Evolutionary conservation across 208 protist species (phyloP).

Genomic region (Leishmania arabica): DNA sequence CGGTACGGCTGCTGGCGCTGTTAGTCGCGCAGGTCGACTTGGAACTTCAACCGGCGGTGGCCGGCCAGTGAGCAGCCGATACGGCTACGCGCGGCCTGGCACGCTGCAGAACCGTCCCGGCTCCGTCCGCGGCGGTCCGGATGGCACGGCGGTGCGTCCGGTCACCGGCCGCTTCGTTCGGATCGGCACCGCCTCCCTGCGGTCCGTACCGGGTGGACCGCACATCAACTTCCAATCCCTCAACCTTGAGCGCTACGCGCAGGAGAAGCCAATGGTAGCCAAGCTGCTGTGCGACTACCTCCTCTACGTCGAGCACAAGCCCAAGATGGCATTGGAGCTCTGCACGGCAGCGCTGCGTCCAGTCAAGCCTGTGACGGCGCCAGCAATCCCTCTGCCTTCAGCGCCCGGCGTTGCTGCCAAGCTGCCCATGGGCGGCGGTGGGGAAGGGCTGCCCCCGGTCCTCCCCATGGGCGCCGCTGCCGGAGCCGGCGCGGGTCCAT

Average conservation of each 20-base stretch:
- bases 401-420: conserved; percentile 6
- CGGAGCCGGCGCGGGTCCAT: not conserved
- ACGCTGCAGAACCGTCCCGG: conserved; percentile 55
- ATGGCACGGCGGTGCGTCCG: conserved; percentile 72
- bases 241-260: conserved; percentile 92
- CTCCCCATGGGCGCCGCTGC: conserved; percentile 14
- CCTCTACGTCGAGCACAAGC: conserved; percentile 94
- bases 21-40: conserved; percentile 34
- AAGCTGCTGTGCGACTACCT: conserved; percentile 96
- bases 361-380: conserved; percentile 13
- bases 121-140: conserved; percentile 36
- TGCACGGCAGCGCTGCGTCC: conserved; percentile 54
- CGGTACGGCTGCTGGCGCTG: not conserved
- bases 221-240: conserved; percentile 89
- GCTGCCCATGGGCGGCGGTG: conserved; percentile 14
- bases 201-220: conserved; percentile 63
- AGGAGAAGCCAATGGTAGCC: conserved; percentile 82
- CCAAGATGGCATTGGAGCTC: conserved; percentile 91
- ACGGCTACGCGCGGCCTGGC: conserved; percentile 83
- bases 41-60: conserved; percentile 34
- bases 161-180: conserved; percentile 91
- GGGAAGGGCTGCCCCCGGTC: conserved; percentile 12
- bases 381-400: not conserved
- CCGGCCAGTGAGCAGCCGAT: conserved; percentile 74
- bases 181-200: conserved; percentile 94